Evolutionary conservation across 2,329 filamentous ascomycete species (phyloP), one percentile per base, ranked within the genome.

Genomic region (Fusarium albosuccineum): DNA sequence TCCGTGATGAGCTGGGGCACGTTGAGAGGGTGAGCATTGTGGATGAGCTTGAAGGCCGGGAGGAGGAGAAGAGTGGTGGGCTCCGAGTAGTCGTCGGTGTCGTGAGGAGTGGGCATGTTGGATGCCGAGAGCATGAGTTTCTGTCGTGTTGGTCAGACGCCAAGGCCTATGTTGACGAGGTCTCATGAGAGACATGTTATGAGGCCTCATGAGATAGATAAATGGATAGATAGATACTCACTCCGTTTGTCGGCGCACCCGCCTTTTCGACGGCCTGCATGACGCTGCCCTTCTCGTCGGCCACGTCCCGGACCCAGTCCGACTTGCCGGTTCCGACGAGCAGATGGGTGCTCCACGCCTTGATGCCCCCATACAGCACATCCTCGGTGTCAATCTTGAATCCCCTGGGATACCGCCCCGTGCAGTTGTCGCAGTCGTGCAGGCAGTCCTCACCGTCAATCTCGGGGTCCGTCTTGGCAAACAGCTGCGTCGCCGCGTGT

Each of bases 281-380:
- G 33, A 95, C 86, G 75, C 91, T 93, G 6, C 91, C 92, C 79
- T 92, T 90, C 83, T 98, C 96, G 75, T 98, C 92, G 58, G 87
- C 89, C 45, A 97, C 92, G 81, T 97, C 91, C 62, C 92, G 82
- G 75, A 95, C 91, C 96, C 96, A 99, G 80, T 99, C 96, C 27
- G 90, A 87, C 86, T 97, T 97, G 64, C 94, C 93, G n/a, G 96
- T 99, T 26, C 93, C 96, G 14, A 98, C 93, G 33, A 99, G 82
- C 64, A 97, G 77, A 80, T 99, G 96, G 17, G 94, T 96, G 74
- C 88, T 90, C 92, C 93, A 98, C 36, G 89, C 93, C 74, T 93
- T 92, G 66, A 97, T 87, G 61, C 92, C 85, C 1, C 95, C 96
- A 76, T 97, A 98, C 49, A 99, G 81, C 72, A 89, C 83, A 75